Evolutionary conservation across 2,329 filamentous ascomycete species (phyloP), one percentile per base, ranked within the genome.

Genomic region (Paecilomyces dactylethromorphus): DNA sequence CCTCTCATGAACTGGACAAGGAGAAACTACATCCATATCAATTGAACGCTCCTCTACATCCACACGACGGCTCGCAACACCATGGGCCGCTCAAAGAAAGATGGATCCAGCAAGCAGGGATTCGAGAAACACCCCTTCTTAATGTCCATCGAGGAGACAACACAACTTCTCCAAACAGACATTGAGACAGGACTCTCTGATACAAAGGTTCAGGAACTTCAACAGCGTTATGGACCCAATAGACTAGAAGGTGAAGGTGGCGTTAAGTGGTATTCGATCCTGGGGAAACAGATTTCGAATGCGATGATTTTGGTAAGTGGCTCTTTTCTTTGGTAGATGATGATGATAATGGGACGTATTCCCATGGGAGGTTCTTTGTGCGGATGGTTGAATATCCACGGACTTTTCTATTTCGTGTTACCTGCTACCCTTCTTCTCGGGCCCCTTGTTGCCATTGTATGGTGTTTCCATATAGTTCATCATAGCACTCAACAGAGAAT

Each of bases 221-320:
- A 79, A 26, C 68, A 74, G n/a, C 72, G 78, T 57, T 80, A 79
- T 74, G 81, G 81, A 33, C 66, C 72, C 10, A 84, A 84, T 63
- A 78, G 81, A 54, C 72, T 84, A 1, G 76, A 75, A 21, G 75
- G 70, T 2, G 75, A 76, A 50, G 78, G 76, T 21, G 80, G 69
- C 1, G 68, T 82, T 35, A 76, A 77, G 56, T 78, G 77, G 58
- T 74, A 76, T 60, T 76, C 80, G 59, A 80, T 84, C 55, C 68
- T 84, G 12, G 65, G 80, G 45, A 77, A 79, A 57, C 82, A 84
- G 65, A 71, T 82, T 50, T 79, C 79, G 49, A 84, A 84, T 66
- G 81, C 81, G 13, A 82, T 83, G 81, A 82, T 81, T 33, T 64
- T 84, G 65, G 81, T 81, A 64, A 57, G 65, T 65, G 11, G 7